Base-by-base conservation (phyloP, 2,329 filamentous ascomycete species). In the Atkinsonella hypoxylon region DNA sequence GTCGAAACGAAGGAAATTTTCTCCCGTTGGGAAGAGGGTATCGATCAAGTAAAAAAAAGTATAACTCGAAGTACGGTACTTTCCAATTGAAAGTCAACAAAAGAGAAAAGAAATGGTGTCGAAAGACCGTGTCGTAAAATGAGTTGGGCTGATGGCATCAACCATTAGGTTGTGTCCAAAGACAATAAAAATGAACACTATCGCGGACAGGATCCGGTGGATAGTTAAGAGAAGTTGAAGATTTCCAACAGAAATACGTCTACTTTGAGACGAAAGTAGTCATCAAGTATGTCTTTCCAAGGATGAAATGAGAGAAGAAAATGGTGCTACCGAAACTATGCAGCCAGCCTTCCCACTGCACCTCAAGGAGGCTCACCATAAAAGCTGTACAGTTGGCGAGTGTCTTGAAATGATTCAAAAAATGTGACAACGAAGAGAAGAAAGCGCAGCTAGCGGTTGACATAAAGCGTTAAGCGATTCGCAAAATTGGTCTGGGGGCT, bases 101-200 rank as follows among this genome's bases (percentile, higher is more conserved):
- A 51, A 45, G 47, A 51, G 46, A 53, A 50, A 30, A 47, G 31
- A 32, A 46, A 50, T 9, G 18, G 12, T 22, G 13, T 22, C 13
- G 45, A 51, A 52, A 50, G 22, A 31, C 15, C 20, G 43, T 48
- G 13, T 17, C 34, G 39, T 9, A 26, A 32, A 17, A 11, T 5
- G 17, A 45, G 26, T 7, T 45, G 8, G 11, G 5, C 6, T n/a
- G 15, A 22, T 7, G 42, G 44, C 13, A 15, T 42, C 26, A 39
- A 36, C 45, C 31, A 42, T 39, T 6, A 15, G 18, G 30, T 42
- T 43, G 48, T 34, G 15, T 51, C 50, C 18, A 53, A 57, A 62
- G 56, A 62, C 56, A 64, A 62, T 64, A 63, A 62, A 65, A 64
- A 62, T 64, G 63, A 62, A 65, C 61, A 61, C 62, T 61, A 63